Evolutionary conservation across 352 stramenopile genomes (phyloP), one percentile per base, ranked within the genome.

Genomic region (Phytophthora pisi): DNA sequence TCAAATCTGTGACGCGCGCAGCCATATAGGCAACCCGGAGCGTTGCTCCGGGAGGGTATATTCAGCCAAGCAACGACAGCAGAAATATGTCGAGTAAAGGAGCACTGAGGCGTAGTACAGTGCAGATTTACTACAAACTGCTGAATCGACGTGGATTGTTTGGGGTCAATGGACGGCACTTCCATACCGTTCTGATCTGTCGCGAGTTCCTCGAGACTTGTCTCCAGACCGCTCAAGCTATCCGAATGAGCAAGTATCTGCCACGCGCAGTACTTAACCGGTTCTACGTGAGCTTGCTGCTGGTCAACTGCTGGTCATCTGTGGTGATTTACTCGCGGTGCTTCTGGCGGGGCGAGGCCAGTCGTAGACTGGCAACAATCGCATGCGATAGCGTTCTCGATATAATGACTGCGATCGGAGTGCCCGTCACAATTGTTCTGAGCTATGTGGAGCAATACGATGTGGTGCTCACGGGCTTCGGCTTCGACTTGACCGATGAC

Each of bases 261-360:
- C 36, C 71, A 2, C 58, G 51, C 0, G 18, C 50, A 1, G 55
- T 54, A 28, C 70, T 84, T 11, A 78, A 84, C 16, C 56, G 53
- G 0, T 66, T 81, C 26, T 79, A 74, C 9, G 70, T 79, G 5
- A 26, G 24, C 0, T 28, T 83, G 2, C n/a, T 83, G 7, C 54
- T 73, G 4, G 8, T 60, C 2, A 78, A 75, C 34, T 75, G 62
- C 16, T 78, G 66, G 71, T 62, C 60, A 0, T 51, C 57, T 23
- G 30, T 66, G 1, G 10, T 75, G 1, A 36, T 78, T 0, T 53
- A 77, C 34, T 64, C 61, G 1, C 43, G 52, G 10, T 65, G 61
- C 47, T 69, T 73, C 26, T 57, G 47, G 53, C 23, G 38, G 9
- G 31, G 45, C n/a, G 56, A 74, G 28, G 61, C 66, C 9, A 18